Base-by-base conservation (phyloP, 352 stramenopile genomes). In the Pythium oligandrum region DNA sequence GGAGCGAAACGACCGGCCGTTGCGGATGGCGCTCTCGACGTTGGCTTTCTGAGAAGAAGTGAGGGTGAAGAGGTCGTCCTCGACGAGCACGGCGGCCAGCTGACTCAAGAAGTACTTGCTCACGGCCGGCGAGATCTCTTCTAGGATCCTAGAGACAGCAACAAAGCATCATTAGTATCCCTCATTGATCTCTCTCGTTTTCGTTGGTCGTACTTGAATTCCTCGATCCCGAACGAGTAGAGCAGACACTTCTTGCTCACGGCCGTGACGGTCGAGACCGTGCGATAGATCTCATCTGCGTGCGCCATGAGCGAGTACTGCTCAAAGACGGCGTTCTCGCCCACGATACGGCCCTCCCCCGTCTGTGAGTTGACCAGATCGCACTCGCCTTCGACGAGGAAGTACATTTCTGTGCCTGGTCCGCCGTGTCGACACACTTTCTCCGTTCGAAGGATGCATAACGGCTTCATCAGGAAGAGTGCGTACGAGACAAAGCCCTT, bases 401-500 rank as follows among this genome's bases (percentile, higher is more conserved):
- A 94, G 57, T 86, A 94, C 60, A 88, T 92, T 53, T 94, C 83
- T 6, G 67, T 75, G 30, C 83, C 81, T 4, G 83, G 81, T 10
- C 72, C 81, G 6, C 76, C 80, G 10, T 70, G 81, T 33, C 75
- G 81, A 63, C 83, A 94, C 2, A 94, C 76, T 35, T 80, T 88
- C 56, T 94, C 83, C 26, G 70, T 72, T 31, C 69, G 73, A 17
- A 75, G 55, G 40, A 92, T 86, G 47, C 65, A 90, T 48, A 92
- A 57, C 3, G 83, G 83, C 46, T 88, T 84, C 64, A 94, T 66
- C 17, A 88, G 63, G 45, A 94, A 94, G 9, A 94, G 68, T 9
- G 80, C 80, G 44, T 92, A 94, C 10, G 79, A 91, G n/a, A 94
- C 83, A 44, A 94, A 94, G 2, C 83, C 83, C 51, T 94, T 94